These are phyloP conservation scores for Drechmeria coniospora DNA, from an alignment of 2,329 filamentous ascomycete species.

Conservation along the genomic window DNA sequence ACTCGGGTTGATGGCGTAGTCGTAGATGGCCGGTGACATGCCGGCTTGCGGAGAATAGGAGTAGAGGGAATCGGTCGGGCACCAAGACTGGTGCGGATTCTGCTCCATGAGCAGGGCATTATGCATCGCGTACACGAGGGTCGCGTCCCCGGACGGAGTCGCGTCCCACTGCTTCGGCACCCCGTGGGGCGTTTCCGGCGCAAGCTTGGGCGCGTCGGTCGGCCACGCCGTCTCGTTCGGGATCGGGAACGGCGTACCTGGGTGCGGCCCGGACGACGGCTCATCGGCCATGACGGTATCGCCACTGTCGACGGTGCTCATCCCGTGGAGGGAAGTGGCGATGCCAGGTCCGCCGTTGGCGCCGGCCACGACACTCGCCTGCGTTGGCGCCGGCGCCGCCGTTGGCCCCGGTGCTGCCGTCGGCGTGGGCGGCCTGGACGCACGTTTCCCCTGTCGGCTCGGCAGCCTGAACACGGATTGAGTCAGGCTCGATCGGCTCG, in stretches of 20 bases:
- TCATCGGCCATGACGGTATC: slow-evolving; percentile 20
- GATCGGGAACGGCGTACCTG: slow-evolving; percentile 24
- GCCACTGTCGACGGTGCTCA: slow-evolving; percentile 2
- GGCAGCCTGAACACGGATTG: slow-evolving; percentile 17
- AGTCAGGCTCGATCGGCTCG: slow-evolving; percentile 12
- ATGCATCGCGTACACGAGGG: slow-evolving; percentile 15
- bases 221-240: slow-evolving; percentile 22
- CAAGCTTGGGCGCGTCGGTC: slow-evolving; percentile 23
- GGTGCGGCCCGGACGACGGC: slow-evolving; percentile 19
- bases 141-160: slow-evolving; percentile 11
- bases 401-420: slow-evolving; percentile 19
- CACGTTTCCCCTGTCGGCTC: slow-evolving; percentile 18
- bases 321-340: neutral
- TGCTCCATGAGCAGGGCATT: too few species aligned
- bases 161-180: slow-evolving; percentile 17
- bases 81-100: slow-evolving; percentile 12
- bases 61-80: slow-evolving; percentile 6
- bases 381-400: slow-evolving; percentile 19
- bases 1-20: slow-evolving; percentile 12
- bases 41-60: slow-evolving; percentile 6
- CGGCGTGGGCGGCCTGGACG: slow-evolving; percentile 18
- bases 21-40: slow-evolving; percentile 7
- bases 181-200: slow-evolving; percentile 14
- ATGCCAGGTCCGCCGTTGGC: slow-evolving; percentile 3
- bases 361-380: slow-evolving; percentile 9